Evolutionary conservation across 208 protist species (phyloP).

Genomic region (Strigomonas galati): DNA sequence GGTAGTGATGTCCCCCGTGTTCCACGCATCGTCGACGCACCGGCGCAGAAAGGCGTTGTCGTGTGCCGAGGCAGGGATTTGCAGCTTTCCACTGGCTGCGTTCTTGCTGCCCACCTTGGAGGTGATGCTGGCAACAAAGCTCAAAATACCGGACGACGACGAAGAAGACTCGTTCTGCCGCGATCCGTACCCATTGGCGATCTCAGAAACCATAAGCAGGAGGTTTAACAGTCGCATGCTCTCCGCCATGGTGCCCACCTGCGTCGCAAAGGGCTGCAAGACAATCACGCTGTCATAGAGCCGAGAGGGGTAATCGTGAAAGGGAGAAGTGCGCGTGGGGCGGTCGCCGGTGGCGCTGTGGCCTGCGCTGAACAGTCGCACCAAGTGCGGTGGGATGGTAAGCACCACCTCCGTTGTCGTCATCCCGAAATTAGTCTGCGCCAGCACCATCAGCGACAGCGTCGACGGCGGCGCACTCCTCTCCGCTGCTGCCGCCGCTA

Average conservation of each 20-base stretch:
- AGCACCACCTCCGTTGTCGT: not conserved
- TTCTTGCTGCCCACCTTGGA: constrained; percentile 1
- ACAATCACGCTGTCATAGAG: not conserved
- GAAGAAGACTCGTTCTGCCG: not conserved
- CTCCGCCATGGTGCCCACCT: not conserved
- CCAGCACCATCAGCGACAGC: constrained; percentile 8
- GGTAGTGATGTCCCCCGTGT: constrained; percentile 9
- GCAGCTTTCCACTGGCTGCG: not conserved
- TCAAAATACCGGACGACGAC: not conserved
- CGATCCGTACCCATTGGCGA: not conserved
- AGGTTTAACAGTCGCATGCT: not conserved
- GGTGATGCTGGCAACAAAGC: constrained; percentile 19
- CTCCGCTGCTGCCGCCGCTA: not conserved
- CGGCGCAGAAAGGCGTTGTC: constrained; percentile 3
- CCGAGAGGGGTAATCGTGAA: not conserved
- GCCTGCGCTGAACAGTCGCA: constrained; percentile 10
- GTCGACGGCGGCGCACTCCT: not conserved
- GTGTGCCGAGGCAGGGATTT: constrained; percentile 4
- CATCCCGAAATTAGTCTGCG: constrained; percentile 21
- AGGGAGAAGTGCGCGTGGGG: not conserved
- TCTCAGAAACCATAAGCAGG: not conserved
- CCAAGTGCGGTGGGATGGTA: constrained; percentile 9
- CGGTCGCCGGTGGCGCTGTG: not conserved
- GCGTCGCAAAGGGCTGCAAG: not conserved
- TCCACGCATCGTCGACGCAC: not conserved